Evolutionary conservation across 2,329 filamentous ascomycete species (phyloP), one percentile per base, ranked within the genome.

Genomic region (Malbranchea zuffiana): DNA sequence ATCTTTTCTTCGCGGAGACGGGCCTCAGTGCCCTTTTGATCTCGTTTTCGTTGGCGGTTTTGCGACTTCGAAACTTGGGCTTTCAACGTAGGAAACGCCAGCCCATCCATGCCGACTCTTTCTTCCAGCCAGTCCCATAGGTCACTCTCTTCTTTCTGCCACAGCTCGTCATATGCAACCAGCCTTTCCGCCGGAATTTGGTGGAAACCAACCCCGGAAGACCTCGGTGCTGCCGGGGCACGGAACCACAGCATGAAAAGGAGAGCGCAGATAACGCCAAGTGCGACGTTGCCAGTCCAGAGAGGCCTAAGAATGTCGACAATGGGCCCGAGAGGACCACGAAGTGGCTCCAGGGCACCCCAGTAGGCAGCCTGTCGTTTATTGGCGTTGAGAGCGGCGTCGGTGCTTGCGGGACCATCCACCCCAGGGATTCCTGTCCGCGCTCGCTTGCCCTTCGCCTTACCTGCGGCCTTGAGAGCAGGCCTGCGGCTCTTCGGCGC

Each of bases 41-140:
- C 50, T 20, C 53, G 45, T 30, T 51, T 55, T 43, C 49, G 52
- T 13, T 50, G 52, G 23, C 48, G 39, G 11, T 46, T 29, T 41
- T 52, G 35, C 41, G 65, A 66, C 37, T 25, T 17, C 21, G 15
- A 24, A 12, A 13, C 35, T 6, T 18, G 18, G 13, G 32, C 50
- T 21, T 56, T 51, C 16, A 48, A 46, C 3, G 49, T 52, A 11
- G 61, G 58, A 28, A 65, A 57, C 11, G 57, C 50, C 32, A 65
- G 53, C 3, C 67, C 65, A 39, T 85, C 80, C 54, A 90, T 65
- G 2, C 84, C 81, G 1, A 85, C 78, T 12, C 87, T 72, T 50
- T 93, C 83, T 57, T 95, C 87, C 3, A 95, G 65, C 87, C 87
- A 95, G 40, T 83, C 79, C 87, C 87, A 95, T 6, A 95, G 65